Evolutionary conservation across 1,284 basidiomycete genomes (phyloP), one percentile per base, ranked within the genome.

Genomic region (Xerocomus nothofagi): DNA sequence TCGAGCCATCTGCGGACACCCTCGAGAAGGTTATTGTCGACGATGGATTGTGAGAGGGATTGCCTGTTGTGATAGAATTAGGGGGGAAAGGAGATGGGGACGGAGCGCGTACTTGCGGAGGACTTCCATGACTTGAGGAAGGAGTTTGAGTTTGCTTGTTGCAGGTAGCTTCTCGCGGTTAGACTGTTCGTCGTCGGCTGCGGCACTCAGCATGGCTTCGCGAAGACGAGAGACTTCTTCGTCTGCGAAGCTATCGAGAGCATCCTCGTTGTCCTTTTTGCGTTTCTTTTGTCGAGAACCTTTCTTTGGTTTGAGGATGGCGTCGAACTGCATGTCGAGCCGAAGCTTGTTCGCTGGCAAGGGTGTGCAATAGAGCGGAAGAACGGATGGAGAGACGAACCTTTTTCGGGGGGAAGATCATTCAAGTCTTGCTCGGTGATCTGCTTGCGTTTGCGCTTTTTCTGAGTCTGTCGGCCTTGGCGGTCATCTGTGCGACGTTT

Each of bases 1-100:
- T 99, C 96, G 4, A 99, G 84, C 93, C 94, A 99, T 33, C 83
- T 77, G 48, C 84, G 81, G 48, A 99, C 93, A 4, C 88, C 93
- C 61, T 94, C 91, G 24, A 99, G 79, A 30, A 98, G 77, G 57
- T 96, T 95, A 69, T 95, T 95, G 72, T 99, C 97, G 53, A 95
- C 81, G 62, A 98, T 97, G 3, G 93, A 91, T 61, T 97, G 92
- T 30, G 89, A 86, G 12, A 97, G 80, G 3, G 92, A 86, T 24
- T 84, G 81, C 69, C 90, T 93, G 60, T n/a, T 8, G n/a, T 10
- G 26, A 38, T 23, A 20, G 15, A 14, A 23, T 54, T 8, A 51
- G 44, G 24, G 1, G 20, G 12, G 8, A 20, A 20, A 6, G 43
- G 18, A 12, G 27, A 10, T 6, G 9, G 17, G 2, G n/a, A 1